Percentiles rank a stretch among this genome's conserved stretches.
phyloP scores from a whole-genome alignment of 2,329 filamentous ascomycete species.

The Fulvia fulva region DNA sequence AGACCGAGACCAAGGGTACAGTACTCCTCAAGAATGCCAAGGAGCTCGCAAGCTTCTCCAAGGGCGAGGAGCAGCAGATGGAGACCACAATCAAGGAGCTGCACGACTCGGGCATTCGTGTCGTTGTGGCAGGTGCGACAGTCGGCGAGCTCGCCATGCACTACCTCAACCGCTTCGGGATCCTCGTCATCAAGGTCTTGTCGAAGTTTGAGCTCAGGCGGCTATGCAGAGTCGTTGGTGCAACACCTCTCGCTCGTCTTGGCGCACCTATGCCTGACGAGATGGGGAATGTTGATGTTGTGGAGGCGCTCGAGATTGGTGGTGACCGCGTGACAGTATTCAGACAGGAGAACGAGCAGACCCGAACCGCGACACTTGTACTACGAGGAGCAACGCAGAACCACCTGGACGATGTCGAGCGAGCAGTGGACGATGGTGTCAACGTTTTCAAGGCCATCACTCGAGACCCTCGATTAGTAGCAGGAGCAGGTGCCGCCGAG shows the following conservation, averaged over 20 bases:
- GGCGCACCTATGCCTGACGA: slow-evolving; percentile 99
- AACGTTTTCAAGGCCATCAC: slow-evolving; percentile 99
- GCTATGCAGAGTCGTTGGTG: slow-evolving; percentile 91
- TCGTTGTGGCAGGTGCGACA: slow-evolving; percentile 87
- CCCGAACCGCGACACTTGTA: slow-evolving; percentile 89
- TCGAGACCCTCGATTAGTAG: slow-evolving; percentile 83
- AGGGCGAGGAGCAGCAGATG: slow-evolving; percentile 89
- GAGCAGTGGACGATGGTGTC: slow-evolving; percentile 94
- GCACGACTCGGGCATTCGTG: slow-evolving; percentile 86
- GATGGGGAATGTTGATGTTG: slow-evolving; percentile 91
- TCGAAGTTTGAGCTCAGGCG: slow-evolving; percentile 97
- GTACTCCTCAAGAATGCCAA: slow-evolving; percentile 94
- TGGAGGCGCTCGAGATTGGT: slow-evolving; percentile 96
- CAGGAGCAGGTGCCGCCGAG: slow-evolving; percentile 91
- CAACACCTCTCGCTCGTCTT: slow-evolving; percentile 89
- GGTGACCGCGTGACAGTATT: slow-evolving; percentile 98
- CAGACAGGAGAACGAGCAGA: slow-evolving; percentile 89
- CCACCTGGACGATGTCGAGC: slow-evolving; percentile 93
- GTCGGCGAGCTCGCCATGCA: slow-evolving; percentile 94
- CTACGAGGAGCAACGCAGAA: slow-evolving; percentile 96
- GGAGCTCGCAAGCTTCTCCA: slow-evolving; percentile 98
- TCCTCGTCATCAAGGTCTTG: slow-evolving; percentile 92
- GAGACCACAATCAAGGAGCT: slow-evolving; percentile 92
- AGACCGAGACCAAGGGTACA: slow-evolving; percentile 98
- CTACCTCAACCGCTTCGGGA: slow-evolving; percentile 96